Evolutionary conservation across 345 rosid species (phyloP).

Genomic region (Noccaea caerulescens): DNA sequence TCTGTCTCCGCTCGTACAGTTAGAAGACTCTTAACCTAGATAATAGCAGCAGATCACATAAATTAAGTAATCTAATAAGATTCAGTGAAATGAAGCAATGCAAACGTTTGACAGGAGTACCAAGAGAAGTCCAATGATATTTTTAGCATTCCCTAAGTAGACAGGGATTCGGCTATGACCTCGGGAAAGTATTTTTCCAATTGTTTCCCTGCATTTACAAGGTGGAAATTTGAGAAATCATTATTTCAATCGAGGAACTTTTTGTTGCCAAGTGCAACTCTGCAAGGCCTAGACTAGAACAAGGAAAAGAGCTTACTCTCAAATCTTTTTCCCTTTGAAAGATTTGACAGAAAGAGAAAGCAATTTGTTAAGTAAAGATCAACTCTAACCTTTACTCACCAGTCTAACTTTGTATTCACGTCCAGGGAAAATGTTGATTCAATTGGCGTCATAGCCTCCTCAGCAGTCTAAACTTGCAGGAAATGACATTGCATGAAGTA

Average conservation of each 20-base stretch:
- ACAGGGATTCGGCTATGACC: constrained; percentile 89
- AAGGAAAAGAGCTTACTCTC: background rate
- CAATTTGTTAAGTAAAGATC: constrained; percentile 30
- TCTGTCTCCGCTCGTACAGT: constrained; percentile 83
- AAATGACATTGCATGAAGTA: constrained; percentile 26
- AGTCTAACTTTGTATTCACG: constrained; percentile 76
- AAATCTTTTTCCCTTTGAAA: background rate
- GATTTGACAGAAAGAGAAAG: background rate
- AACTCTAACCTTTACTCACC: constrained; percentile 54
- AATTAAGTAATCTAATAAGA: constrained; percentile 8
- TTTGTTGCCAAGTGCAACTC: background rate
- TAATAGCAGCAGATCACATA: constrained; percentile 6
- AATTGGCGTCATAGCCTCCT: constrained; percentile 90
- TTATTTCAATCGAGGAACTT: background rate
- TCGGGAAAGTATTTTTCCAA: constrained; percentile 76
- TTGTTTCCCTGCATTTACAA: constrained; percentile 68
- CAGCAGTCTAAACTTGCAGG: constrained; percentile 64
- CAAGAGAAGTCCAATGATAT: constrained; percentile 80
- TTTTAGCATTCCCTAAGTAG: constrained; percentile 68
- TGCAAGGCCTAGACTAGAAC: background rate
- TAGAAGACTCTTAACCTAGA: constrained; percentile 78
- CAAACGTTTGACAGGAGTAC: constrained; percentile 46
- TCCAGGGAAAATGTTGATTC: constrained; percentile 87
- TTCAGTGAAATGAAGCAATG: constrained; percentile 25
- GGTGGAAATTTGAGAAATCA: constrained; percentile 13